Evolutionary conservation across 768 basidiomycete genomes (phyloP), one percentile per base, ranked within the genome.

Genomic region (Kwoniella pini): DNA sequence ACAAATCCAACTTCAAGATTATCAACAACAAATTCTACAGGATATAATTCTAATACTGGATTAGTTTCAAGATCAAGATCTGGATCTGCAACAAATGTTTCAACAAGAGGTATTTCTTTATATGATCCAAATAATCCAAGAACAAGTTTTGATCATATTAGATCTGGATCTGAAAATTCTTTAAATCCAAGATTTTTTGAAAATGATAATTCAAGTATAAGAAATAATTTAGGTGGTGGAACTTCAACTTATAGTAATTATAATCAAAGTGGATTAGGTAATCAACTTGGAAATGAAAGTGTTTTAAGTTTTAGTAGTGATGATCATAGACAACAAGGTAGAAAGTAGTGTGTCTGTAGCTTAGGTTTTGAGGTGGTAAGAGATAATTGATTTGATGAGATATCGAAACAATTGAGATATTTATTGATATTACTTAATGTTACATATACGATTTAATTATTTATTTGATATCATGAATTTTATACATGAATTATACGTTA

Each of bases 71-170:
- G n/a, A n/a, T n/a, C n/a, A n/a, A n/a, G n/a, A n/a, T n/a, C n/a
- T n/a, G n/a, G n/a, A n/a, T n/a, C 26, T 36, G 53, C 53, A 2
- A 24, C 49, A 4, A 39, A 26, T 17, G 57, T 39, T 15, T 52
- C 49, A 19, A 59, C 57, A 17, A 33, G 57, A 21, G 57, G 57
- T 30, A 31, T 59, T 33, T 52, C 50, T n/a, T 22, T 59, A n/a
- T 59, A 59, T 24, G 57, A 59, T 24, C 57, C 57, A 4, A 59
- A 46, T 3, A 59, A 59, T 42, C 57, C 57, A 13, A 30, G 57
- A 24, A n/a, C 57, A 22, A 52, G 50, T 21, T 59, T 59, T 22
- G 57, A 59, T 38, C 38, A 43, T 38, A 19, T 39, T 1, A 15
- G 57, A 45, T 30, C 39, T 3, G 40, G 28, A 2, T 42, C 39